phyloP scores from a whole-genome alignment of 2,329 filamentous ascomycete species.

The Trichoderma sp. region DNA sequence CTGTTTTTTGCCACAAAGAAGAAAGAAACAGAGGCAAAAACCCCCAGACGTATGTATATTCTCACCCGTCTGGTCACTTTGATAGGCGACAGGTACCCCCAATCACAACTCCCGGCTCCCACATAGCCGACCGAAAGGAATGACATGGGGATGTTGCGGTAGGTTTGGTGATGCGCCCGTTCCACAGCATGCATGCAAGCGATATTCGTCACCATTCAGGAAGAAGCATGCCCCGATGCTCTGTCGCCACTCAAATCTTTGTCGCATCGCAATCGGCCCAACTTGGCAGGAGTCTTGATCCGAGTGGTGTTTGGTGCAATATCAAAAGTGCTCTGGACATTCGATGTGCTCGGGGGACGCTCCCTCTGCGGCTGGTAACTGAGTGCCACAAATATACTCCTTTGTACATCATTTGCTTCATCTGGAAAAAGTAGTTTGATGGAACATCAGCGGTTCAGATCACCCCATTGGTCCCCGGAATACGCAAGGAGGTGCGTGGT shows the following conservation, averaged over 20 bases:
- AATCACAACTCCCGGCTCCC: background rate
- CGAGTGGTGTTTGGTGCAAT: background rate
- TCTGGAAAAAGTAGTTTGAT: background rate
- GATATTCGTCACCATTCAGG: constrained; percentile 12
- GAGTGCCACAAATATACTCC: background rate
- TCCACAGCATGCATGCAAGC: constrained; percentile 15
- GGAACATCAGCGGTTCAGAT: background rate
- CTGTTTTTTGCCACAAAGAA: background rate
- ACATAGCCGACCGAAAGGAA: background rate
- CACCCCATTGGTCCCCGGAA: background rate
- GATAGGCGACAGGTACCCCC: background rate
- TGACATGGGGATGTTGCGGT: background rate
- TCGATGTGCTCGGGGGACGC: background rate
- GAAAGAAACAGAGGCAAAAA: background rate
- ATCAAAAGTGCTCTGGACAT: background rate
- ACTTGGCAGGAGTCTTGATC: background rate
- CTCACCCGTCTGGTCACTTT: background rate
- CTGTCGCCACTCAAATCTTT: background rate
- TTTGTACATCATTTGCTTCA: constrained; percentile 4
- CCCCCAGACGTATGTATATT: background rate
- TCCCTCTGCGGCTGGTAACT: background rate
- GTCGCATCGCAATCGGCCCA: background rate
- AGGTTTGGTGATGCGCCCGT: constrained; percentile 12
- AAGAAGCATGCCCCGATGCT: background rate
- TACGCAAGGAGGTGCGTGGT: constrained; percentile 1